Evolutionary conservation across 1,139 yeast species (phyloP).

Genomic region (Pichia cactophila): DNA sequence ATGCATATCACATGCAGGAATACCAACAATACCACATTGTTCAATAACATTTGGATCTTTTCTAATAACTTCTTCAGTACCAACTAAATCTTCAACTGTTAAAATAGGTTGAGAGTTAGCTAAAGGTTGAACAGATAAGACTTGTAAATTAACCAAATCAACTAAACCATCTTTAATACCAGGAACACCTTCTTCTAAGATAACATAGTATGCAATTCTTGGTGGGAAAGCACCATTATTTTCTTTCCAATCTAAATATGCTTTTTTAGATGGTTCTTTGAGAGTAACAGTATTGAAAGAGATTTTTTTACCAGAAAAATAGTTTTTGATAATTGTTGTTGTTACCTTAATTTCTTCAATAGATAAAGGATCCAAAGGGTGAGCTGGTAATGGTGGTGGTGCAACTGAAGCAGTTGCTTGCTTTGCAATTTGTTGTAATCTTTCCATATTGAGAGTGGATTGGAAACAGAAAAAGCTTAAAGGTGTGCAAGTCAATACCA

Average conservation of each 20-base stretch:
- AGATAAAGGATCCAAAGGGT: conserved; percentile 68
- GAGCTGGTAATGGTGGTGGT: conserved; percentile 49
- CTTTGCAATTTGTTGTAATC: conserved; percentile 56
- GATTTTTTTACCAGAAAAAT: conserved; percentile 40
- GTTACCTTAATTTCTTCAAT: conserved; percentile 46
- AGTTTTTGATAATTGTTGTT: conserved; percentile 37
- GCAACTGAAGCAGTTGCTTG: conserved; percentile 53
- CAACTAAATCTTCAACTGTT: conserved; percentile 59
- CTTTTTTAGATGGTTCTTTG: conserved; percentile 61
- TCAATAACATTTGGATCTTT: conserved; percentile 61
- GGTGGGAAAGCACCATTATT: conserved; percentile 54
- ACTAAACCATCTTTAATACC: conserved; percentile 69
- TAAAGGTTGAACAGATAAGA: conserved; percentile 41
- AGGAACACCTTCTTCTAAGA: conserved; percentile 49
- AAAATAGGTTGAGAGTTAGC: conserved; percentile 68
- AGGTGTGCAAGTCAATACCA: neutral
- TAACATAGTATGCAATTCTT: conserved; percentile 59
- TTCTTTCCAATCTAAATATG: conserved; percentile 60
- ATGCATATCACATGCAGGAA: conserved; percentile 59
- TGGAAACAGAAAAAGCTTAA: neutral
- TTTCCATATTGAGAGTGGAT: conserved; percentile 41
- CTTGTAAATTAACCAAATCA: conserved; percentile 42
- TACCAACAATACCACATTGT: conserved; percentile 64
- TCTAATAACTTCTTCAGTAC: conserved; percentile 60
- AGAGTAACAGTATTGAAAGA: conserved; percentile 63